Conservation (phyloP, 495 filamentous ascomycete species). For the Aspergillus ostianus region DNA sequence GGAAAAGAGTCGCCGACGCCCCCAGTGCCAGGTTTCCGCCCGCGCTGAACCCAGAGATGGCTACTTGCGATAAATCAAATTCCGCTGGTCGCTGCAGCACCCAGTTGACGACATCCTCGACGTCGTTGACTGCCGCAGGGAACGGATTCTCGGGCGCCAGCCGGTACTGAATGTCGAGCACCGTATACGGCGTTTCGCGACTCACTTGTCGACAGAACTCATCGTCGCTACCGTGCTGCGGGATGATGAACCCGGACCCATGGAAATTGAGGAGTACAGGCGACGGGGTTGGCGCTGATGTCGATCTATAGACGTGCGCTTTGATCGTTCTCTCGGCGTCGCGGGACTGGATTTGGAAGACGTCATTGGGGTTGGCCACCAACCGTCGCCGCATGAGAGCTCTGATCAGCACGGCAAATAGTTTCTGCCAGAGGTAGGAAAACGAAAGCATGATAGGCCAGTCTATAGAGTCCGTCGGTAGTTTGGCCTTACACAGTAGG, state of each 20-base stretch:
- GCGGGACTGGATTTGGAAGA: slow-evolving; percentile 41
- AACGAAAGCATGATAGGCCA: slow-evolving; percentile 21
- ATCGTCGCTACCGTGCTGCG: slow-evolving; percentile 42
- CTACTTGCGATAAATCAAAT: slow-evolving; percentile 36
- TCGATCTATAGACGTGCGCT: slow-evolving; percentile 44
- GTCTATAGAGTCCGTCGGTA: not conserved
- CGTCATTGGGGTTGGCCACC: slow-evolving; percentile 32
- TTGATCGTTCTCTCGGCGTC: slow-evolving; percentile 43
- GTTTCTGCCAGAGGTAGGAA: slow-evolving; percentile 27
- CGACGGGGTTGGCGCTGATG: slow-evolving; percentile 20
- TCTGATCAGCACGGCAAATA: slow-evolving; percentile 25
- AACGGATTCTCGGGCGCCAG: slow-evolving; percentile 77
- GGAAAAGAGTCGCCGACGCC: slow-evolving; percentile 36
- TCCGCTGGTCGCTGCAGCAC: slow-evolving; percentile 29
- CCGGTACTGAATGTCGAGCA: slow-evolving; percentile 65
- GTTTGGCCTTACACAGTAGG: not conserved
- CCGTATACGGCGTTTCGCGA: slow-evolving; percentile 35
- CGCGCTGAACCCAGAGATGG: slow-evolving; percentile 46
- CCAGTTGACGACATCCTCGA: slow-evolving; percentile 42
- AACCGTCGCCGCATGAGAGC: slow-evolving; percentile 7
- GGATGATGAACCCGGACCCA: slow-evolving; percentile 44
- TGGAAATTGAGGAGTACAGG: slow-evolving; percentile 48
- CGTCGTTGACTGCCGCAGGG: slow-evolving; percentile 73
- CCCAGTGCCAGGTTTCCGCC: slow-evolving; percentile 46
- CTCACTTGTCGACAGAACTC: slow-evolving; percentile 40